Evolutionary conservation across 78 protist genomes (phyloP).

Genomic region (Emiliania huxleyi): DNA sequence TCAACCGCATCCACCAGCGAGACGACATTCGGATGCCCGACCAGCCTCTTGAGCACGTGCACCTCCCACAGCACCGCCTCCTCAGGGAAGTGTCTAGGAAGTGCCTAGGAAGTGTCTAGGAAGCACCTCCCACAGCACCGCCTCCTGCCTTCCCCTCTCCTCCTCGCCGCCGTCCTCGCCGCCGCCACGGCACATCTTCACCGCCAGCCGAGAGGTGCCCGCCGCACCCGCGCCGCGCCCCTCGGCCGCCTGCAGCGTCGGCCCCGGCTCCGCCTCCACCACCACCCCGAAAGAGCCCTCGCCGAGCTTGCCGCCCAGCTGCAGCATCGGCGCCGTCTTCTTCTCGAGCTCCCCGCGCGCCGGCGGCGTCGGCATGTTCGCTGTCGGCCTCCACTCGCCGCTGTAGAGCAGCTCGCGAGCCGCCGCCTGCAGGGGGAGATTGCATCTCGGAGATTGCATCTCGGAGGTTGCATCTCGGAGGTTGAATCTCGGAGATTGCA

Average conservation of each 20-base stretch:
- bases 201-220: neutral
- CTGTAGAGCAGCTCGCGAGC: neutral
- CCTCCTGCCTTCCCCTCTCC: too few species aligned
- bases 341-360: neutral
- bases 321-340: neutral
- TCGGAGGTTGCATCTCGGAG: too few species aligned
- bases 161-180: neutral
- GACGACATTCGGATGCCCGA: neutral
- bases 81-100: too few species aligned
- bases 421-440: too few species aligned
- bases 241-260: neutral
- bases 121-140: constrained; percentile 1
- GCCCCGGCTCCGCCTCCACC: neutral
- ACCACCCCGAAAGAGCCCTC: neutral
- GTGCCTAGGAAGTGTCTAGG: too few species aligned
- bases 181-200: neutral
- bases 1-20: neutral
- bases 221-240: too few species aligned
- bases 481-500: too few species aligned
- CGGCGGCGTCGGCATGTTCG: neutral
- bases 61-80: neutral
- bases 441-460: too few species aligned
- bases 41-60: neutral
- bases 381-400: neutral
- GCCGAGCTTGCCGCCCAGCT: neutral